A percentile compares a stretch with the other conserved stretches of the same genome.
These are phyloP conservation scores for Trametes punicea DNA, from an alignment of 768 basidiomycete species.

Conservation along the genomic window DNA sequence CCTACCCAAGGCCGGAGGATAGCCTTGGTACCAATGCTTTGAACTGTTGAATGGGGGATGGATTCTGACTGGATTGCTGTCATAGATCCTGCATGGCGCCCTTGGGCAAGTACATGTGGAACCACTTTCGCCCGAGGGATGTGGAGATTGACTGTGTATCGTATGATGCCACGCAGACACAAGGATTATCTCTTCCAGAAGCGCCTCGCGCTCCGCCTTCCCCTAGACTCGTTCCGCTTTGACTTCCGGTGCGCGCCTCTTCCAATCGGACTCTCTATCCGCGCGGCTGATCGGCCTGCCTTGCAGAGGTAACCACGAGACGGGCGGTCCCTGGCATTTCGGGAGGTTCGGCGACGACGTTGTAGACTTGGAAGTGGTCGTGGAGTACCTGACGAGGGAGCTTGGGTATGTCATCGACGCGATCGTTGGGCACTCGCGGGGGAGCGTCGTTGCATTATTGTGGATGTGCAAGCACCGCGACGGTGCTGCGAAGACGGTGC, in stretches of 20 bases:
- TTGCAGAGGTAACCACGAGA: constrained; percentile 73
- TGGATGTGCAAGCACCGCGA: constrained; percentile 54
- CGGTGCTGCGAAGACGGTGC: constrained; percentile 51
- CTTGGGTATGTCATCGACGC: constrained; percentile 70
- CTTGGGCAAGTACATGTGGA: constrained; percentile 67
- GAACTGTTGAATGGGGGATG: not conserved
- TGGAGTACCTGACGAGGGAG: constrained; percentile 50
- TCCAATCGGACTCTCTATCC: too few species aligned
- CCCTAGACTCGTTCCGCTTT: constrained; percentile 80
- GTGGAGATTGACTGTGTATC: not conserved
- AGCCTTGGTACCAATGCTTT: constrained; percentile 51
- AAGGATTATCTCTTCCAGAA: constrained; percentile 85
- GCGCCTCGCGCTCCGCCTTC: constrained; percentile 58
- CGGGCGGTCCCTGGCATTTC: constrained; percentile 61
- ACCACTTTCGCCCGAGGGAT: too few species aligned
- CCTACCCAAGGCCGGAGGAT: constrained; percentile 58
- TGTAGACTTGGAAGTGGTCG: constrained; percentile 63
- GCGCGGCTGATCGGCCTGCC: not conserved
- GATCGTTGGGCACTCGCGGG: constrained; percentile 77
- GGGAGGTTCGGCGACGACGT: constrained; percentile 49
- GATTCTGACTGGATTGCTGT: constrained; percentile 11
- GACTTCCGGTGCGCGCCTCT: constrained; percentile 67
- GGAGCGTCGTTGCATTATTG: constrained; percentile 59
- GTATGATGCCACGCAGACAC: constrained; percentile 47
- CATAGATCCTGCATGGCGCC: constrained; percentile 74